Evolutionary conservation across 2,329 filamentous ascomycete genomes (phyloP).

Genomic region (Aspergillus chevalieri): DNA sequence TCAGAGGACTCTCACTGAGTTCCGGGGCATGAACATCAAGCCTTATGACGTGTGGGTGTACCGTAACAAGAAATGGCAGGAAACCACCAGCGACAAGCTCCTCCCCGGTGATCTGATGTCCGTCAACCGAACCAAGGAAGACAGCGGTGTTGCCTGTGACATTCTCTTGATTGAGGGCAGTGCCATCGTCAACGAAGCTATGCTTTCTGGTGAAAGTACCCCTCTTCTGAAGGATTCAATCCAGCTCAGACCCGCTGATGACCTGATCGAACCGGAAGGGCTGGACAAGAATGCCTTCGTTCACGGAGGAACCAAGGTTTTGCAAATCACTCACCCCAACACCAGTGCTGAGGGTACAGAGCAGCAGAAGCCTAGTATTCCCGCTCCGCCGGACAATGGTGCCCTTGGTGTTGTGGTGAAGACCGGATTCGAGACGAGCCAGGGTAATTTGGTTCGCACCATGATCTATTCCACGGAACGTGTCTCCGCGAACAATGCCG

Average conservation of each 20-base stretch:
- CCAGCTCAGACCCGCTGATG: constrained; percentile 78
- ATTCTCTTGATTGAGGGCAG: constrained; percentile 93
- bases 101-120: constrained; percentile 91
- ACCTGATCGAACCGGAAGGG: constrained; percentile 75
- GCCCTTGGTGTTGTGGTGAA: constrained; percentile 92
- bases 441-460: constrained; percentile 92
- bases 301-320: constrained; percentile 93
- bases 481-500: constrained; percentile 95
- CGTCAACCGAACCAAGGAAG: constrained; percentile 88
- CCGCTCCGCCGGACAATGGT: constrained; percentile 82
- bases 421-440: constrained; percentile 97
- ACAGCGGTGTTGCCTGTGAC: constrained; percentile 93
- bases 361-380: constrained; percentile 63
- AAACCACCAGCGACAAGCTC: constrained; percentile 83
- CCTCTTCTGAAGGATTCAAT: constrained; percentile 94
- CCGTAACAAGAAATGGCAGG: constrained; percentile 78
- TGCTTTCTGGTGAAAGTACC: constrained; percentile 97
- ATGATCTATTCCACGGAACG: constrained; percentile 99
- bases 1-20: constrained; percentile 90
- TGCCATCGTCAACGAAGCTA: constrained; percentile 97
- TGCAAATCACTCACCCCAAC: constrained; percentile 87
- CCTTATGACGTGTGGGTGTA: constrained; percentile 93
- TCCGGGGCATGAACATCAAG: constrained; percentile 99
- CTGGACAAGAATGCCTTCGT: constrained; percentile 96
- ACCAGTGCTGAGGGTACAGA: constrained; percentile 59